Base-by-base conservation (phyloP, 768 basidiomycete genomes). In the Naganishia onofrii region DNA sequence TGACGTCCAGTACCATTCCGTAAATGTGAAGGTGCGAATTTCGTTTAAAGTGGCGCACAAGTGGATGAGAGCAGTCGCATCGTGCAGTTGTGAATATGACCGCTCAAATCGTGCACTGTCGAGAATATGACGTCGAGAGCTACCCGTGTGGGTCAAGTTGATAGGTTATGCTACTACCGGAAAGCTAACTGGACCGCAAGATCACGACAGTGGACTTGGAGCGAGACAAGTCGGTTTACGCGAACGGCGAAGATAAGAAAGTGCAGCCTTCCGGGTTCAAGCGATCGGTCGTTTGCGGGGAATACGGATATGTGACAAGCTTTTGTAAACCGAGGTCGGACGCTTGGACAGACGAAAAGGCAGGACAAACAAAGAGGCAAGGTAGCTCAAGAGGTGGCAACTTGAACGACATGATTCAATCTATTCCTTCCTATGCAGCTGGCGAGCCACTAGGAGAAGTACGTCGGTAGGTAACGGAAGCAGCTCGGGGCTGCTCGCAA, bases 221-320 rank as follows among this genome's bases (percentile, higher is more conserved):
- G 48, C 48, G 48, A 51, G 48, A 51, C 48, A 51, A 42, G 48
- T 26, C 21, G 48, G 21, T 51, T 51, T 51, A 51, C 48, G 48
- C 48, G 48, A 51, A 51, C 48, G 48, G 48, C 19, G n/a, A 51
- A 51, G 48, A 51, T 51, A 51, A 51, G 48, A 51, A 51, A 51
- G 19, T 21, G 23, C 48, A 51, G n/a, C 48, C n/a, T n/a, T 51
- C 48, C 48, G 23, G 48, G 48, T 7, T 51, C n/a, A 8, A 42
- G 42, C 48, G 48, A 51, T 51, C 48, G 48, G n/a, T n/a, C 48
- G 3, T 51, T 7, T 51, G 48, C 48, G 48, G 19, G n/a, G 23
- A 26, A 51, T 15, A 42, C 9, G 42, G 13, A 15, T 10, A 2
- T 42, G 42, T 10, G 34, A 36, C 34, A 15, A 42, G 15, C 42